These are phyloP conservation scores for Erucastrum elatum DNA, from an alignment of 345 rosid species.

Conservation along the genomic window DNA sequence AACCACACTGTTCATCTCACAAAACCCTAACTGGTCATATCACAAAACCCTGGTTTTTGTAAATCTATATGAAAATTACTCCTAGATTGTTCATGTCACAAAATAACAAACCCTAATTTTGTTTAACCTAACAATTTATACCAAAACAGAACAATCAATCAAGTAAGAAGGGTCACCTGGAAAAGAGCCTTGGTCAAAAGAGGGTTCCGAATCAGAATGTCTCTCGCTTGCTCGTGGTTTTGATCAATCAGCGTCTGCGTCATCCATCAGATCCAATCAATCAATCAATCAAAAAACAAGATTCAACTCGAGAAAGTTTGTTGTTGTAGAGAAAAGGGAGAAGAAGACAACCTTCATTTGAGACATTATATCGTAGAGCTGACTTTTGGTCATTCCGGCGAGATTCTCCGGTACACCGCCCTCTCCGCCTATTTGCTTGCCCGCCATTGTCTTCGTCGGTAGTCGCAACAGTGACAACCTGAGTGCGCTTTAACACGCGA, in stretches of 20 bases:
- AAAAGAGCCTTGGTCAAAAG: slow-evolving; percentile 87
- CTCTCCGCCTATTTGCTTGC: slow-evolving; percentile 66
- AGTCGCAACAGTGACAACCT: neutral
- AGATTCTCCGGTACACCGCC: slow-evolving; percentile 65
- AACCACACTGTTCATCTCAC: neutral
- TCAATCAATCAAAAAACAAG: neutral
- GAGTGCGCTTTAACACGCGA: neutral
- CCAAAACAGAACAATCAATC: neutral
- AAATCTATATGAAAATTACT: neutral
- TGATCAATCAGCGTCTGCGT: slow-evolving; percentile 77
- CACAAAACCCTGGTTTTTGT: slow-evolving; percentile 11
- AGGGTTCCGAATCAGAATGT: slow-evolving; percentile 83
- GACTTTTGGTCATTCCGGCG: slow-evolving; percentile 93
- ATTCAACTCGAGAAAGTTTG: neutral
- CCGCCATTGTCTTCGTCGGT: slow-evolving; percentile 59
- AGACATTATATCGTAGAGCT: slow-evolving; percentile 90
- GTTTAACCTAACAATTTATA: neutral
- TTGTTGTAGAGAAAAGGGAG: neutral
- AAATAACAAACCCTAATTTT: neutral
- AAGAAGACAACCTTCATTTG: slow-evolving; percentile 71
- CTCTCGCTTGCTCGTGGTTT: slow-evolving; percentile 86
- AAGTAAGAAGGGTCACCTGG: slow-evolving; percentile 56
- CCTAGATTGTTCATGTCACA: neutral
- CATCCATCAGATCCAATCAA: neutral
- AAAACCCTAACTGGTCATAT: neutral